phyloP scores from a whole-genome alignment of 805 yeast genomes.

The Barnettozyma siamensis region DNA sequence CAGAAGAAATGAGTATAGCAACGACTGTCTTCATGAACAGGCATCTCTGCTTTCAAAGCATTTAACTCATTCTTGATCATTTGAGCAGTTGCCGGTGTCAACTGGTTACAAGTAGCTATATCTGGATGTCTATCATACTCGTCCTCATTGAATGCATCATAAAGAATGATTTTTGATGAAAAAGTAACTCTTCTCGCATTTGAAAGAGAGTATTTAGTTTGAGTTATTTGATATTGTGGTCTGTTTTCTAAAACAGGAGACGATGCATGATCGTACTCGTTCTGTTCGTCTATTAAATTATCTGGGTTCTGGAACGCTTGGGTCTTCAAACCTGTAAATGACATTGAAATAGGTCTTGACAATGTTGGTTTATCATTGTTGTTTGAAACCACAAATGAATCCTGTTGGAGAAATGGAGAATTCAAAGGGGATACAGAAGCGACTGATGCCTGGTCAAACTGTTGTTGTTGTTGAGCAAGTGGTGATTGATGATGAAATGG shows the following conservation, averaged over 20 bases:
- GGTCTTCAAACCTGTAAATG: conserved; percentile 58
- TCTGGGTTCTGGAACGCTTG: conserved; percentile 44
- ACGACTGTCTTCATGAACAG: conserved; percentile 69
- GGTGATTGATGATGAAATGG: conserved; percentile 9
- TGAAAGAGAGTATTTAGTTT: too few relatives aligned
- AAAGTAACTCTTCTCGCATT: conserved; percentile 48
- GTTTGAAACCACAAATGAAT: conserved; percentile 7
- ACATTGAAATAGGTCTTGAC: conserved; percentile 37
- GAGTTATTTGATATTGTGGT: not conserved
- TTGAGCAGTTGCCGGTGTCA: conserved; percentile 83
- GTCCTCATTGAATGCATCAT: conserved; percentile 74
- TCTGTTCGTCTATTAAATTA: too few relatives aligned
- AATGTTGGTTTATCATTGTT: not conserved
- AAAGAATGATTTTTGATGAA: conserved; percentile 76
- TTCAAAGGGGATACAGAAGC: conserved; percentile 12
- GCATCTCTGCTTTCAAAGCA: conserved; percentile 73
- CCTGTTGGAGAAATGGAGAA: conserved; percentile 21
- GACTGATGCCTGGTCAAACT: not conserved
- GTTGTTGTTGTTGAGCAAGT: conserved; percentile 1
- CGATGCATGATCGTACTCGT: too few relatives aligned
- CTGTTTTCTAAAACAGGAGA: conserved; percentile 1
- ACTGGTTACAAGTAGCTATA: conserved; percentile 83
- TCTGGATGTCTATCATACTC: conserved; percentile 95
- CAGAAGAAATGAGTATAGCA: conserved; percentile 81
- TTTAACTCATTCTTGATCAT: conserved; percentile 83